Base-by-base conservation (phyloP, 495 filamentous ascomycete species). In the Annulohypoxylon moriforme region DNA sequence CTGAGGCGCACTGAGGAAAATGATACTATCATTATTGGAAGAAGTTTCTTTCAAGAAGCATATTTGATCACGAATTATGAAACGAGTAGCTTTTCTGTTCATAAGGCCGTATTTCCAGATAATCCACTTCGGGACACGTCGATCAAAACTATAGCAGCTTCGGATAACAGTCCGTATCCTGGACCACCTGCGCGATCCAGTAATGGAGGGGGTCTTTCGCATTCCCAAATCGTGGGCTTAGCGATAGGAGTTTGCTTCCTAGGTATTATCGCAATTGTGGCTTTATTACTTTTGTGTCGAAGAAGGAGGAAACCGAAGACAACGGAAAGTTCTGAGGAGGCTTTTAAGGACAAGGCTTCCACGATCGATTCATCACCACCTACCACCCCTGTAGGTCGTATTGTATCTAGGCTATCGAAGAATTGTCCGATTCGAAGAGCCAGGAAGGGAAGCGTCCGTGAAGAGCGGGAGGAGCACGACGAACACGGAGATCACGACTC, bases 41-140 rank as follows among this genome's bases (percentile, higher is more conserved):
- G 90, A 27, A 77, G 82, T 3, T 93, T 93, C 69, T 82, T 93
- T 63, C 90, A 93, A 79, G 90, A 92, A 77, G 85, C 88, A 14
- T 93, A 93, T 67, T 71, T 93, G 10, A 86, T 88, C 16, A 86
- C 85, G n/a, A 87, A 89, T 66, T 92, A 91, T 75, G 89, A 92
- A 56, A 82, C 83, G 24, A 81, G 81, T 22, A 83, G 77, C 31
- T 91, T 92, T 71, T 91, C 85, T 0, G 61, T 92, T 3, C 83
- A 88, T 60, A 84, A 89, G 68, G 87, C 88, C 8, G 78, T 78
- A 22, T 90, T 88, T 67, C 81, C 82, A 18, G 67, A 79, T 9
- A 80, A 84, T 29, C 79, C 82, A 5, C 40, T 81, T 25, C 74
- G 58, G n/a, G 83, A 84, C 62, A 81, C 78, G 13, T 76, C 82